These are phyloP conservation scores for Typha latifolia DNA, from an alignment of 176 grass and related monocot species.

Conservation along the genomic window DNA sequence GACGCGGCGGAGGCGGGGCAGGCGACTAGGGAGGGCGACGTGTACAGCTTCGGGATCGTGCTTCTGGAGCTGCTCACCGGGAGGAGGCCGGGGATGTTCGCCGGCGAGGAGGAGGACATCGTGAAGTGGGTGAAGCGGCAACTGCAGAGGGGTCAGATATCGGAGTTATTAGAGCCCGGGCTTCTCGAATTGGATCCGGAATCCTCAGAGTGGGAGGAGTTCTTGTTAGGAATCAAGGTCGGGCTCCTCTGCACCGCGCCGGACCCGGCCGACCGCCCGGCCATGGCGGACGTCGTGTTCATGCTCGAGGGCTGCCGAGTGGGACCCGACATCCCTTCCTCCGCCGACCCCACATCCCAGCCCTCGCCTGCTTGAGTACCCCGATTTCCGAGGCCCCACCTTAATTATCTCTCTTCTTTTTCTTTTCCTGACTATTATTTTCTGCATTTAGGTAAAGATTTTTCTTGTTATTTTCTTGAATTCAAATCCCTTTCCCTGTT, in stretches of 20 bases:
- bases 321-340: slow-evolving; percentile 85
- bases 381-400: neutral
- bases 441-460: no score
- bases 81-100: slow-evolving; percentile 82
- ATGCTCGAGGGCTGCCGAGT: slow-evolving; percentile 99
- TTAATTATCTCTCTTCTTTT: slow-evolving; percentile 14
- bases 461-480: no score
- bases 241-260: slow-evolving; percentile 86
- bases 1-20: slow-evolving; percentile 68
- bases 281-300: slow-evolving; percentile 98
- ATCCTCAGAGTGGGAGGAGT: slow-evolving; percentile 96
- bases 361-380: slow-evolving; percentile 56
- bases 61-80: slow-evolving; percentile 85
- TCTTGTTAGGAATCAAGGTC: slow-evolving; percentile 92
- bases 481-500: no score
- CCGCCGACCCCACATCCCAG: slow-evolving; percentile 84
- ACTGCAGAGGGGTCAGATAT: slow-evolving; percentile 76
- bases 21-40: slow-evolving; percentile 82
- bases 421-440: neutral
- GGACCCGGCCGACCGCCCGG: slow-evolving; percentile 67
- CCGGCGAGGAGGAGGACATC: slow-evolving; percentile 94
- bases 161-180: slow-evolving; percentile 81
- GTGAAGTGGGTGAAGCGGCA: slow-evolving; percentile 99
- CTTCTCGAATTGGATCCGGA: slow-evolving; percentile 93
- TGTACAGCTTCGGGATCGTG: slow-evolving; percentile 96